Base-by-base conservation (phyloP, 371 early-diverging fungal genomes). In the Dinochytrium kinnereticum region DNA sequence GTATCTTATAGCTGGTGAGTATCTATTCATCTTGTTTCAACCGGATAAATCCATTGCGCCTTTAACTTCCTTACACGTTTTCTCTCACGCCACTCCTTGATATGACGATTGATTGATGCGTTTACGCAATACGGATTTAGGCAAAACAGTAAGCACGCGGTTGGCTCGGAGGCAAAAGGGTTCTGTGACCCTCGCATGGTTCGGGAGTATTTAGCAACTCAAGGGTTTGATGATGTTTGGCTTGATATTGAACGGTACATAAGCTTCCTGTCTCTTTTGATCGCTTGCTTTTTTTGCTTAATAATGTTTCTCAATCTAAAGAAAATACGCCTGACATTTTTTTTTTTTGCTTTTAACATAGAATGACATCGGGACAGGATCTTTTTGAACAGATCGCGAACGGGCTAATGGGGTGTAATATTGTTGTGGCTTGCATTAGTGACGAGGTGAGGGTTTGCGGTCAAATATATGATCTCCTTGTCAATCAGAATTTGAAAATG, bases 341-440 rank as follows among this genome's bases (percentile, higher is more conserved):
- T 61, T 31, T 19, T 61, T 10, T 31, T 36, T n/a, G n/a, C n/a
- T n/a, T n/a, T 19, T 10, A 31, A 33, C 17, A 24, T 61, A 61
- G 37, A 40, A 38, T 40, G 30, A 34, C 10, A 28, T 74, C 61
- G 5, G 74, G 74, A 2, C 53, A 39, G 5, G 74, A 74, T 38
- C 50, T 74, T 28, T 74, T 74, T 36, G 74, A 74, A 38, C 68
- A 74, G 61, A 74, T 74, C 34, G 74, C 74, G n/a, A 68, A 68
- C 26, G 73, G 74, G 2, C 19, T 74, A 13, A 74, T 74, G 74
- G 24, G 33, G 5, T 39, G 69, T 33, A 57, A 74, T 28, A 36
- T 74, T n/a, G 49, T 68, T 38, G 44, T 74, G 26, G 74, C 67
- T 2, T 74, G 68, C 30, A 55, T 74, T 5, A 59, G 59, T 31